Base-by-base conservation (phyloP, 2,329 filamentous ascomycete species). In the Neocatenulostroma microsporum region DNA sequence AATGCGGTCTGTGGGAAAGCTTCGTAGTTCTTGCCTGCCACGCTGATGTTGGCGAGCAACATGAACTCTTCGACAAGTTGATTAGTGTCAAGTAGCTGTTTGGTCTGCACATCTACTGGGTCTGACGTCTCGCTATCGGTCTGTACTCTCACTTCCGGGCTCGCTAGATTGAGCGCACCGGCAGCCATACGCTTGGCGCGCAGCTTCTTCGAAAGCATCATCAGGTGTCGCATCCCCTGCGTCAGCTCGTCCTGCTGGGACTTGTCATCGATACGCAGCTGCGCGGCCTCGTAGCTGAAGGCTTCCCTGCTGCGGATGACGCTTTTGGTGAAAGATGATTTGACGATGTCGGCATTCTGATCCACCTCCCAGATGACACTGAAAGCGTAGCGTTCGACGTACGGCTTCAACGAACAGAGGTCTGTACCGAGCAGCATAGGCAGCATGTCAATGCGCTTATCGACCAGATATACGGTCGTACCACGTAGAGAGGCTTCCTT, bases 361-460 rank as follows among this genome's bases (percentile, higher is more conserved):
- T 85, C 83, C 50, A 98, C 70, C 62, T 98, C 89, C 91, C 91
- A 71, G 5, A 72, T 49, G 0, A 70, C 67, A 12, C 66, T 69
- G 54, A 72, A 71, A 4, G 68, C 67, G 39, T 66, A 72, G 12
- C 68, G 84, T 66, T 98, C 91, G n/a, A 98, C 87, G 53, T 95
- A 91, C 0, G 91, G 91, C 62, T 96, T 96, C 14, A 98, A 69
- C 0, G 91, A 98, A 66, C 91, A 98, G 1, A 98, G 71, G 55
- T 98, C 88, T 1, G 91, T 98, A 40, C 91, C 91, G 10, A 98
- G 79, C 21, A 98, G 79, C 73, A 87, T 88, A 1, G 93, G 93
- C 61, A 98, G 73, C 93, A 98, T 98, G 68, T 98, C 93, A 53
- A 98, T 98, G 53, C 91, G 87, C 71, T 98, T 98, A 63, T 98